phyloP scores from a whole-genome alignment of 2,329 filamentous ascomycete genomes.

The Metarhizium brunneum region DNA sequence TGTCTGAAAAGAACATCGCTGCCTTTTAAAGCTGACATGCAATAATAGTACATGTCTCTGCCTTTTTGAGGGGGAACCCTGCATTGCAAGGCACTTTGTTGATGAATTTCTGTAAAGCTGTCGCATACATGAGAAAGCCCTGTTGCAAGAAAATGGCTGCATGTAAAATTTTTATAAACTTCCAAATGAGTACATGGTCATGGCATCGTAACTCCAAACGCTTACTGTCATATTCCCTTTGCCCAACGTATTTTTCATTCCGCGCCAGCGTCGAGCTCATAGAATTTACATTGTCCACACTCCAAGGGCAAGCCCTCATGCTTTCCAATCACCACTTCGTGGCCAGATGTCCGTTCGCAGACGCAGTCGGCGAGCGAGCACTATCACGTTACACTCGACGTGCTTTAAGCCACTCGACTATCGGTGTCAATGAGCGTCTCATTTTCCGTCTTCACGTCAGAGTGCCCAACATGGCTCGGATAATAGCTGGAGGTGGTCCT shows the following conservation, averaged over 20 bases:
- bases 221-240: background rate
- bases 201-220: background rate
- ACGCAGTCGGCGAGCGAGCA: background rate
- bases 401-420: background rate
- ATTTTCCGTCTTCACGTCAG: conserved; percentile 40
- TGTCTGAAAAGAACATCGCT: too few relatives aligned
- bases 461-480: conserved; percentile 63
- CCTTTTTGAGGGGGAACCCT: too few relatives aligned
- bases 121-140: too few relatives aligned
- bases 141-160: background rate
- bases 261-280: background rate
- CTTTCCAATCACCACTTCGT: background rate
- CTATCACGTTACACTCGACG: background rate
- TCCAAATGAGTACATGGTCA: background rate
- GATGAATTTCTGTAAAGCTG: too few relatives aligned
- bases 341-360: background rate
- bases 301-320: too few relatives aligned
- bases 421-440: background rate
- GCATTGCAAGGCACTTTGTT: too few relatives aligned
- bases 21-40: too few relatives aligned
- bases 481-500: conserved; percentile 55
- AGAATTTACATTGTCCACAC: background rate
- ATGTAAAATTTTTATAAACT: background rate
- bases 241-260: background rate
- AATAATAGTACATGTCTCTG: too few relatives aligned